Base-by-base conservation (phyloP, 2,329 filamentous ascomycete genomes). In the Sordariomycetes sp. region DNA sequence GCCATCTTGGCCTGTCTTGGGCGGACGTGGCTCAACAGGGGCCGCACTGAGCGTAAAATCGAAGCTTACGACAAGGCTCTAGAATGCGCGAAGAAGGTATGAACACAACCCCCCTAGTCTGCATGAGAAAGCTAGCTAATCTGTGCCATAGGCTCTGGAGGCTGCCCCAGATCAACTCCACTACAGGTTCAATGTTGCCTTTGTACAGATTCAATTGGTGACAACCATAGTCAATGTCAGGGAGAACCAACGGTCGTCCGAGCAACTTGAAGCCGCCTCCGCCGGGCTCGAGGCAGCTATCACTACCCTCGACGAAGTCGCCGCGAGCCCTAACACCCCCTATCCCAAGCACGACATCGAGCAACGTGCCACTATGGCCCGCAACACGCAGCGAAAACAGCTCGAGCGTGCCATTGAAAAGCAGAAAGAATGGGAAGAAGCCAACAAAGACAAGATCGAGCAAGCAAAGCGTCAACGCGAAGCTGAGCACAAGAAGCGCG, bases 131-230 rank as follows among this genome's bases (percentile, higher is more conserved):
- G 38, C 39, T 50, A 30, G 50, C 30, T 9, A 6, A 7, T 31
- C n/a, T 15, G 32, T 24, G 11, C 6, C n/a, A n/a, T 21, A 82
- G 73, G 86, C 90, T 18, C 74, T 94, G 14, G 74, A 78, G 36
- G 73, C 83, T 35, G 79, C 84, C 2, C 84, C 87, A 0, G 83
- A 92, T 5, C 86, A 94, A 48, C 71, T 88, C 20, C 86, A 94
- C 58, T 86, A 92, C 57, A 86, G 92, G 55, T 98, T 98, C 72
- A 98, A 98, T 50, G 85, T 98, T 19, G 92, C 92, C 1, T 98
- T 95, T 51, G 86, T 96, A 19, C 92, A 96, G 53, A 93, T 94
- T 42, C 88, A 95, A 55, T 79, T 96, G 35, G 90, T 90, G 15
- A 82, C 82, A 30, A 75, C 83, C 20, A 78, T 95, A 35, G 81